Base-by-base conservation (phyloP, 1,139 yeast genomes). In the Wickerhamomyces sp. region DNA sequence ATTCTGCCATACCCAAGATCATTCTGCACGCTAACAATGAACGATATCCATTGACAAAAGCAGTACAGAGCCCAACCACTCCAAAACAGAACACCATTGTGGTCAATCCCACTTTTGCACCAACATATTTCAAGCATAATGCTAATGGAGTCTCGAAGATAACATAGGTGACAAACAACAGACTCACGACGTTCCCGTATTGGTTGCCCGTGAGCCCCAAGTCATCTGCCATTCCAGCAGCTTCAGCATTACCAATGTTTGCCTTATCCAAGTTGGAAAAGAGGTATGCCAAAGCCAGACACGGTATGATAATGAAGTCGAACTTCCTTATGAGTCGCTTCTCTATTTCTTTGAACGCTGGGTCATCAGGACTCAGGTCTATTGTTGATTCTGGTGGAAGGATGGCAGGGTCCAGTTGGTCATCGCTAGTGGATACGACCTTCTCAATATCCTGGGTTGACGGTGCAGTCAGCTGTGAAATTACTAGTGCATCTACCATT, bases 201-300 rank as follows among this genome's bases (percentile, higher is more conserved):
- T 79, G 72, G 42, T 62, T 63, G 2, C 78, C 80, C 7, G 60
- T 59, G 39, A 79, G 65, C 1, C 71, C 71, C 44, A 79, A 58
- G 52, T 77, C 81, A 39, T 69, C 65, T 46, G 76, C 74, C 49
- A 79, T 59, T 10, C 82, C 82, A 34, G 81, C 84, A 15, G 79
- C 69, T 54, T 78, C 71, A 1, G 84, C 84, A 53, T 76, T 72
- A 45, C 84, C 84, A 51, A 79, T 78, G 58, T 78, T 78, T 43
- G 79, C 77, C 52, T 81, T 68, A 61, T 79, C 85, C 54, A 79
- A 61, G 55, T 76, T 78, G 44, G 80, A 77, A 50, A 78, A 66
- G 52, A 79, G 73, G 55, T 79, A 79, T 43, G 78, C 68, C 39
- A 74, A 57, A 26, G 76, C 71, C 52, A 79, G 63, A 69, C 78